Evolutionary conservation across 1,284 basidiomycete genomes (phyloP).

Genomic region (Malassezia sp.): DNA sequence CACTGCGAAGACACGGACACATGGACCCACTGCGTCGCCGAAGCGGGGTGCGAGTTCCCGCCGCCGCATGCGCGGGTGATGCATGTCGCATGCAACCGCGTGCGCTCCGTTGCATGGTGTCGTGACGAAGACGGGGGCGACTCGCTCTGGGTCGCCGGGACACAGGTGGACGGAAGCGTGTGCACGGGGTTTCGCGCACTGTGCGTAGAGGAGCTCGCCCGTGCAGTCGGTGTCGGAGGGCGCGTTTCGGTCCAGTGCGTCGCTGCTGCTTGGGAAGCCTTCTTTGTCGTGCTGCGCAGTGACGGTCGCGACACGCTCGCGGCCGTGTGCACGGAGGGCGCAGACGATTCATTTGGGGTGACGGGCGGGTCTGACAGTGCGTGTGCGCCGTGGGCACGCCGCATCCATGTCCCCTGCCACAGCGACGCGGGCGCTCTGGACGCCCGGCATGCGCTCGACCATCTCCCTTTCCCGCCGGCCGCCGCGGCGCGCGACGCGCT

Average conservation of each 20-base stretch:
- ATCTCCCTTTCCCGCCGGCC: too few relatives aligned
- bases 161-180: too few relatives aligned
- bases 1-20: not conserved
- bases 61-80: not conserved
- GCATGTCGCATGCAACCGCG: constrained; percentile 1
- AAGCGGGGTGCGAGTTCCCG: not conserved
- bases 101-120: too few relatives aligned
- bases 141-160: too few relatives aligned
- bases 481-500: not conserved
- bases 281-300: constrained; percentile 3
- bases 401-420: not conserved
- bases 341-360: constrained; percentile 6
- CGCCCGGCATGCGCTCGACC: too few relatives aligned
- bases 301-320: not conserved
- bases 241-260: not conserved
- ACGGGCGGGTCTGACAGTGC: not conserved
- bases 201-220: too few relatives aligned
- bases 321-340: constrained; percentile 4
- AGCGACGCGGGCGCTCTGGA: too few relatives aligned
- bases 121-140: too few relatives aligned
- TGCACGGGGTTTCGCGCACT: too few relatives aligned
- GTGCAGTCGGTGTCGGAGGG: too few relatives aligned
- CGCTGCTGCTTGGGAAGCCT: constrained; percentile 10
- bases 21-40: not conserved
- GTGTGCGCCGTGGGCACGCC: not conserved